These are phyloP conservation scores for Candida albicans DNA, from an alignment of 1,139 yeast genomes.

Conservation along the genomic window DNA sequence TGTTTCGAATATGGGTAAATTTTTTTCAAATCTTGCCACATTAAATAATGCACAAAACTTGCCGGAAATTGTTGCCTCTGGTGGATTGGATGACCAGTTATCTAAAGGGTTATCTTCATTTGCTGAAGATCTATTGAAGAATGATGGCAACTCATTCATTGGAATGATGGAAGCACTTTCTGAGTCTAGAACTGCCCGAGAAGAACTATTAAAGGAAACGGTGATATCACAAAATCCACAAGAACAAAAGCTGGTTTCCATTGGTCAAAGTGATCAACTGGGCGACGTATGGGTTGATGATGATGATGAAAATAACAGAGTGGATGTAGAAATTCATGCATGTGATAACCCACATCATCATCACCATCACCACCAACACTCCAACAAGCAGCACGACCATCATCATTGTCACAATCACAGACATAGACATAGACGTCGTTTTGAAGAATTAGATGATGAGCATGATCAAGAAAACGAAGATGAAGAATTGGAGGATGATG, in stretches of 20 bases:
- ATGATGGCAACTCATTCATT: constrained; percentile 73
- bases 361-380: constrained; percentile 9
- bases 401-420: constrained; percentile 6
- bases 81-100: constrained; percentile 20
- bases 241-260: background rate
- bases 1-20: constrained; percentile 28
- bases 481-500: constrained; percentile 10
- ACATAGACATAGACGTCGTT: constrained; percentile 3
- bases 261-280: constrained; percentile 1
- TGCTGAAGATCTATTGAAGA: constrained; percentile 74
- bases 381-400: constrained; percentile 9
- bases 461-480: constrained; percentile 11
- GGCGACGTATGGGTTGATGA: constrained; percentile 25
- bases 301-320: constrained; percentile 20
- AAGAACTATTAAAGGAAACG: constrained; percentile 31
- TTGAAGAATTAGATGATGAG: constrained; percentile 20
- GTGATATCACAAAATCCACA: background rate
- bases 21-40: constrained; percentile 17
- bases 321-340: constrained; percentile 3
- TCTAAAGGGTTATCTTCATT: constrained; percentile 53
- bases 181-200: constrained; percentile 54
- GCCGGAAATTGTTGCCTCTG: constrained; percentile 9
- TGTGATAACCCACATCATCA: constrained; percentile 8
- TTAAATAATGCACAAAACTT: constrained; percentile 10
- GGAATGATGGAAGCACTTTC: constrained; percentile 77